Evolutionary conservation across 2,329 filamentous ascomycete genomes (phyloP).

Genomic region (Colletotrichum caudatum): DNA sequence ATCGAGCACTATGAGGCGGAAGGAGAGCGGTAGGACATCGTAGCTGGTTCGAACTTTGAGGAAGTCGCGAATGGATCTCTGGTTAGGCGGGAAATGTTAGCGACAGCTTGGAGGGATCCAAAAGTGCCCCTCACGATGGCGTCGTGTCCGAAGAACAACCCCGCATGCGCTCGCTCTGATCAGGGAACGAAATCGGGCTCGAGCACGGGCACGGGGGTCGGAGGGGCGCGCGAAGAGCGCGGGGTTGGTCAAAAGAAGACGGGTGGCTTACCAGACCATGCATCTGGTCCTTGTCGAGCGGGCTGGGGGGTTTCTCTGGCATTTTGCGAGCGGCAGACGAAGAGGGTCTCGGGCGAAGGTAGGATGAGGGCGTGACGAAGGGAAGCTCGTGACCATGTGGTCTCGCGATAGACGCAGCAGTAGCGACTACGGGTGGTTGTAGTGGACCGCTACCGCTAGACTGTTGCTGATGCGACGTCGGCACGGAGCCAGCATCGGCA

Average conservation of each 20-base stretch:
- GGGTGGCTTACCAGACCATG: slow-evolving; percentile 76
- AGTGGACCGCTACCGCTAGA: slow-evolving; percentile 39
- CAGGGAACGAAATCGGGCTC: slow-evolving; percentile 19
- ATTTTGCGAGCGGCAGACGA: slow-evolving; percentile 41
- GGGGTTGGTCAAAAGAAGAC: slow-evolving; percentile 17
- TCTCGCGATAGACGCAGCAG: slow-evolving; percentile 43
- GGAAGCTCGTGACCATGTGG: slow-evolving; percentile 61
- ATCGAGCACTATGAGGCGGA: slow-evolving; percentile 95
- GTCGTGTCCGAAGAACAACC: slow-evolving; percentile 28
- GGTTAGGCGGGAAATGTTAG: slow-evolving; percentile 44
- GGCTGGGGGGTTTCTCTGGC: slow-evolving; percentile 59
- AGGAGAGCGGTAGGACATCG: slow-evolving; percentile 95
- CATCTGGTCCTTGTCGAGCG: slow-evolving; percentile 80
- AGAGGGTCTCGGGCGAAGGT: slow-evolving; percentile 58
- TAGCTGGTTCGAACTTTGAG: slow-evolving; percentile 97
- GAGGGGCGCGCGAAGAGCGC: slow-evolving; percentile 22
- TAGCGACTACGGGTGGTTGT: slow-evolving; percentile 43
- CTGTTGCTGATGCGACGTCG: slow-evolving; percentile 41
- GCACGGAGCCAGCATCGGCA: slow-evolving; percentile 38
- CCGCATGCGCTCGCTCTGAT: slow-evolving; percentile 30
- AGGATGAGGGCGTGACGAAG: slow-evolving; percentile 71
- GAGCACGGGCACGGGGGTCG: slow-evolving; percentile 4
- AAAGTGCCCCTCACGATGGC: slow-evolving; percentile 29
- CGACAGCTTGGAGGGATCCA: slow-evolving; percentile 19
- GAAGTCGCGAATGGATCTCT: slow-evolving; percentile 95